Evolutionary conservation across 2,329 filamentous ascomycete genomes (phyloP).

Genomic region (Lasiodiplodia citricola): DNA sequence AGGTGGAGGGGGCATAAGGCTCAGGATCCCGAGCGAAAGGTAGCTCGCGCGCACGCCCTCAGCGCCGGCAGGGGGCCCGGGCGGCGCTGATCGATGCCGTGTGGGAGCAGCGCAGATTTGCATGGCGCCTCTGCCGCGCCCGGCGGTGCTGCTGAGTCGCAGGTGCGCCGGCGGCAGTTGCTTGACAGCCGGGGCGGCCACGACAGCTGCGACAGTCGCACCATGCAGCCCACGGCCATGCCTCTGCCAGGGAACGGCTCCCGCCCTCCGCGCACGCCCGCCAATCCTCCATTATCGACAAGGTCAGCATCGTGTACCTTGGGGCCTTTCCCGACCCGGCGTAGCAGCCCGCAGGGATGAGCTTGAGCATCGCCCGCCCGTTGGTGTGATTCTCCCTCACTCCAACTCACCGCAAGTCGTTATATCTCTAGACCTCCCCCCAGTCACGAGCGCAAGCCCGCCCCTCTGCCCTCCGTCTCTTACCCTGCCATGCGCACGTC

Average conservation of each 20-base stretch:
- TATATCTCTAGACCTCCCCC: slow-evolving; percentile 24
- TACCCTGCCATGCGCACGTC: slow-evolving; percentile 1
- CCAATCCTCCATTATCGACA: slow-evolving; percentile 27
- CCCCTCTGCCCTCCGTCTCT: slow-evolving; percentile 10
- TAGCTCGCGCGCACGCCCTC: slow-evolving; percentile 21
- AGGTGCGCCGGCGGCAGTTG: slow-evolving; percentile 10
- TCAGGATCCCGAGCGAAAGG: slow-evolving; percentile 16
- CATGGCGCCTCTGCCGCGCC: slow-evolving; percentile 22
- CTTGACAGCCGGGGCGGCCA: slow-evolving; percentile 21
- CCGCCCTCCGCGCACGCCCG: slow-evolving; percentile 25
- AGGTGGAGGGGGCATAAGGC: slow-evolving; percentile 14
- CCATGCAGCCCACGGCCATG: slow-evolving; percentile 24
- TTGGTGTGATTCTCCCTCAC: slow-evolving; percentile 28
- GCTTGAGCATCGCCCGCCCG: slow-evolving; percentile 23
- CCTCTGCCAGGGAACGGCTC: slow-evolving; percentile 25
- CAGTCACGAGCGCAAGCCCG: slow-evolving; percentile 23
- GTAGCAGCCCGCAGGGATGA: slow-evolving; percentile 27
- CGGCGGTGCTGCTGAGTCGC: slow-evolving; percentile 21
- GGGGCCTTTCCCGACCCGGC: slow-evolving; percentile 22
- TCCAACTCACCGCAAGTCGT: slow-evolving; percentile 28
- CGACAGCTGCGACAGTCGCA: slow-evolving; percentile 24
- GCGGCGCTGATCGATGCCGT: slow-evolving; percentile 25
- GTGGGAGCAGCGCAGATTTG: slow-evolving; percentile 22
- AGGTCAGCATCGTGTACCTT: slow-evolving; percentile 21
- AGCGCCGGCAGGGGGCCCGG: slow-evolving; percentile 7